A percentile compares a stretch with the other conserved stretches of the same genome.
phyloP scores from a whole-genome alignment of 2,329 filamentous ascomycete genomes.

The Fonsecaea pugnacius region DNA sequence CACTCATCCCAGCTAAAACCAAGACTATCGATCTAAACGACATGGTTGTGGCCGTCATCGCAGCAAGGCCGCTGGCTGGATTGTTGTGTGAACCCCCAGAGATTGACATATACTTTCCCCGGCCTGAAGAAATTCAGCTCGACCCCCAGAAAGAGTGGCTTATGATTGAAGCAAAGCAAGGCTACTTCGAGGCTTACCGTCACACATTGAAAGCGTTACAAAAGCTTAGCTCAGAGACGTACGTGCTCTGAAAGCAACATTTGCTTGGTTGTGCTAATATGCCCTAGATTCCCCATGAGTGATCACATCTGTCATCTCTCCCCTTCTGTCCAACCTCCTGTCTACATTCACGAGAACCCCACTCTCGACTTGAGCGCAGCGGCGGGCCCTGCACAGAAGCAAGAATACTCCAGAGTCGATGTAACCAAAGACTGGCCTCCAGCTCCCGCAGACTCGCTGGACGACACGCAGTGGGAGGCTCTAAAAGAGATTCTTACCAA shows the following conservation, averaged over 20 bases:
- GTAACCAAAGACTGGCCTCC: slow-evolving; percentile 61
- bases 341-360: slow-evolving; percentile 58
- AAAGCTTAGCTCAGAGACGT: slow-evolving; percentile 61
- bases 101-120: slow-evolving; percentile 75
- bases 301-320: slow-evolving; percentile 49
- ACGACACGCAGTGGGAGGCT: slow-evolving; percentile 72
- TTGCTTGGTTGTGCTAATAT: slow-evolving; percentile 21
- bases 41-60: slow-evolving; percentile 69
- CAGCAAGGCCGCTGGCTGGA: slow-evolving; percentile 67
- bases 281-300: slow-evolving; percentile 50
- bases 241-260: slow-evolving; percentile 25
- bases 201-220: slow-evolving; percentile 77
- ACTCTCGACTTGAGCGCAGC: slow-evolving; percentile 51
- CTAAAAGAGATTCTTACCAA: slow-evolving; percentile 72
- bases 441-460: slow-evolving; percentile 57
- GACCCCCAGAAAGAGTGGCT: slow-evolving; percentile 72
- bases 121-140: slow-evolving; percentile 63
- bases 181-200: slow-evolving; percentile 77
- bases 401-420: slow-evolving; percentile 55
- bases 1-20: slow-evolving; percentile 59
- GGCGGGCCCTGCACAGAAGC: slow-evolving; percentile 43
- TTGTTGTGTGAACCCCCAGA: slow-evolving; percentile 70
- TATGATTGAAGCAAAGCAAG: slow-evolving; percentile 75
- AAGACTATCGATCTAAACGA: slow-evolving; percentile 65
- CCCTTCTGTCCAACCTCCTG: slow-evolving; percentile 53